Conservation (phyloP, 257 asterid genomes). For the Penstemon eatonii region DNA sequence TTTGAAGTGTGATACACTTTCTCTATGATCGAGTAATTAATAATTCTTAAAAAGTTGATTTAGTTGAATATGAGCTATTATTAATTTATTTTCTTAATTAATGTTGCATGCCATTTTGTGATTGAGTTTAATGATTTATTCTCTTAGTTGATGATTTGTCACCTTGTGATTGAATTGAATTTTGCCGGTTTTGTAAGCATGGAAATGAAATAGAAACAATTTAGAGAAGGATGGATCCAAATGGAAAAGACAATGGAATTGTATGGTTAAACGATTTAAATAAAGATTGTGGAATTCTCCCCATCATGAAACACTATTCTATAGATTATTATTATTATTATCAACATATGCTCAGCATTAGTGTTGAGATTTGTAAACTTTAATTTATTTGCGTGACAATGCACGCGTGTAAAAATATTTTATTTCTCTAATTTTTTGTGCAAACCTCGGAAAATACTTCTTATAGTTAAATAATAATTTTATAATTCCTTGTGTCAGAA, state of each 20-base stretch:
- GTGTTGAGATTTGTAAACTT: constrained; percentile 24
- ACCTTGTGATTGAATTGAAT: not conserved
- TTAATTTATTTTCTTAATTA: too few species aligned
- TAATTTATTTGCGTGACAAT: constrained; percentile 21
- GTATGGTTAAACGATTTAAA: constrained; percentile 44
- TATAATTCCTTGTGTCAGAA: constrained; percentile 28
- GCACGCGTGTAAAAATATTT: constrained; percentile 36
- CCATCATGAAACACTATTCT: constrained; percentile 35
- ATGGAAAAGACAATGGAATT: constrained; percentile 30
- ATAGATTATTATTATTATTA: constrained; percentile 12
- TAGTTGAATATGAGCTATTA: too few species aligned
- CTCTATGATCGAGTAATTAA: too few species aligned
- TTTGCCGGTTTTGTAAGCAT: not conserved
- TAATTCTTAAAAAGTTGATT: too few species aligned
- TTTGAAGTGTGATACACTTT: too few species aligned
- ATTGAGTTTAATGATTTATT: too few species aligned
- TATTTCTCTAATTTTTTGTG: not conserved
- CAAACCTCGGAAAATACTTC: not conserved
- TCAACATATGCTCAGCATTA: constrained; percentile 30
- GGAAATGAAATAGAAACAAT: not conserved
- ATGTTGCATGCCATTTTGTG: too few species aligned
- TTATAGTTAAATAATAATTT: not conserved
- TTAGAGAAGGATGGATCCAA: constrained; percentile 29
- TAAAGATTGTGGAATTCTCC: constrained; percentile 33
- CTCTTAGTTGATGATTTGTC: too few species aligned